Evolutionary conservation across 306 rosid species (phyloP), one percentile per base, ranked within the genome.

Genomic region (Crotalaria pallida): DNA sequence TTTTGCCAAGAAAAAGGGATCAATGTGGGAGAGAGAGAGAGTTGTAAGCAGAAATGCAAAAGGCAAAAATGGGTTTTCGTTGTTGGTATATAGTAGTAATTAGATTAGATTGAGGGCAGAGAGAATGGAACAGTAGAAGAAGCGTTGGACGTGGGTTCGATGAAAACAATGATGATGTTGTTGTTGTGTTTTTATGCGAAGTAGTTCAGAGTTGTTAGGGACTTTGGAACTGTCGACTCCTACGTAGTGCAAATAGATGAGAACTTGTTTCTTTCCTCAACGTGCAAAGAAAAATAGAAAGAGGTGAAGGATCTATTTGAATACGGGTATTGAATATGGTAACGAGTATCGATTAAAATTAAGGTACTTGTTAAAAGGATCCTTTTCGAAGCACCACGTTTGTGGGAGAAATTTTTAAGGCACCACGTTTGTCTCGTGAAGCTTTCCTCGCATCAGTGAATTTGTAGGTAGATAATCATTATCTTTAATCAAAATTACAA

Each of bases 121-220:
- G 71, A 60, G 10, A 49, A 67, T 33, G 66, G n/a, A 67, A 47
- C 0, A 33, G 52, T 8, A 59, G 48, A 7, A 52, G 74, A 48
- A 73, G 72, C 21, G 34, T 67, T n/a, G 44, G 65, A 33, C 31
- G 5, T 38, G 68, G 19, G 80, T 48, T 48, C 84, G 84, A 78
- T 78, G 84, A 56, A 66, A 78, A 72, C 82, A 3, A 83, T 26
- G 49, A 43, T 52, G 87, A 3, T 75, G 70, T 65, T n/a, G 80
- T 40, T 58, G 87, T 5, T 75, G 70, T 65, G 68, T 41, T 76
- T 71, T 67, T 24, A 36, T 40, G 61, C 19, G 73, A 75, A 41
- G 71, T 41, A 47, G 79, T 67, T 65, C 44, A n/a, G 33, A 72
- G 72, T 57, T 33, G 84, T 52, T 76, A 68, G 19, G 4, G 22